Evolutionary conservation across 345 rosid genomes (phyloP), one percentile per base, ranked within the genome.

Genomic region (Abelmoschus esculentus): DNA sequence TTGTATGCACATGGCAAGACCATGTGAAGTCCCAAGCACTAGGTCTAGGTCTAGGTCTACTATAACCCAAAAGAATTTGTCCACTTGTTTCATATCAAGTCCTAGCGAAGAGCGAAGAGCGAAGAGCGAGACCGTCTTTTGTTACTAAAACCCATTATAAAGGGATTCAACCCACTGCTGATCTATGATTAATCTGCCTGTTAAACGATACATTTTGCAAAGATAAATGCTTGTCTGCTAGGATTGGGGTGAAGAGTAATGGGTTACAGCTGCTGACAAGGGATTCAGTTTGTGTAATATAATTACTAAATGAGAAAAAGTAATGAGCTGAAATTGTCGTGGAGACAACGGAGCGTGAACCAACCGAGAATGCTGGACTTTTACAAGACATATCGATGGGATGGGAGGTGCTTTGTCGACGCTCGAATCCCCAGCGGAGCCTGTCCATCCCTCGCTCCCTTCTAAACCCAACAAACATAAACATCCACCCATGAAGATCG

Each of bases 301-400:
- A 44, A 44, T 0, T 22, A 15, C 50, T 15, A 12, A 46, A 46
- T 46, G 50, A 46, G 15, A 46, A 46, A 46, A 46, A 46, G 56
- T 38, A 4, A 36, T 36, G 12, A 69, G 68, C 59, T 14, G 10
- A 13, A 29, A 42, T 52, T 69, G 52, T 66, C 81, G 74, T 76
- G 78, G 73, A 72, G 82, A 80, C 86, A 83, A 80, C 70, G 82
- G 49, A 46, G 74, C 14, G 54, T 32, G 70, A 78, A 72, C 11
- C 4, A 31, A 72, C 57, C 84, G 31, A 76, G 79, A 73, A 22
- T 72, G 82, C 72, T 78, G 0, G 26, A 42, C 82, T 78, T 80
- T 80, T 71, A 63, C 60, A 38, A 22, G 74, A 78, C 86, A 83
- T 26, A 38, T 42, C 61, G 58, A 58, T 67, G 53, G 8, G 58